A percentile compares a stretch with the other conserved stretches of the same genome.
Conservation (phyloP, 257 asterid species). For the Verbascum thapsus region DNA sequence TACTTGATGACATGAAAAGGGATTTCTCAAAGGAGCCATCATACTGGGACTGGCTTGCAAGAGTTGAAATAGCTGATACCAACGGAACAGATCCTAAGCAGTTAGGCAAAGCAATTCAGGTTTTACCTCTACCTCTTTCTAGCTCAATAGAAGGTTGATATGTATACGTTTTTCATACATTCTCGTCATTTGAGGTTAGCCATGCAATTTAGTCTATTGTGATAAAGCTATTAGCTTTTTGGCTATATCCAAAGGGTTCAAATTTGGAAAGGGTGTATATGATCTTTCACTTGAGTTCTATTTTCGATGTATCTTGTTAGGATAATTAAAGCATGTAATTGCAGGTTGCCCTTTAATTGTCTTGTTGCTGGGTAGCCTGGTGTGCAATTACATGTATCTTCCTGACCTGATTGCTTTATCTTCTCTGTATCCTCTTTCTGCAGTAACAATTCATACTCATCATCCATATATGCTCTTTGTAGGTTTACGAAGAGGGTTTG, state of each 20-base stretch:
- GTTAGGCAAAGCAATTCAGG: slow-evolving; percentile 67
- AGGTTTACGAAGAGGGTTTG: slow-evolving; percentile 88
- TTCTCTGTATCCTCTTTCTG: not conserved
- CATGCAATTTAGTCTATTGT: no score
- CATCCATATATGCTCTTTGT: slow-evolving; percentile 23
- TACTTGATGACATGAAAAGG: slow-evolving; percentile 65
- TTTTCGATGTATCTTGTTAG: not conserved
- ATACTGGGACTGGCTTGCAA: slow-evolving; percentile 97
- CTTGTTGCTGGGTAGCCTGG: slow-evolving; percentile 9
- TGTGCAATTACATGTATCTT: not conserved
- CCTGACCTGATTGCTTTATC: slow-evolving; percentile 7
- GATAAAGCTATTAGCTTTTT: no score
- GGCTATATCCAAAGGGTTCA: no score
- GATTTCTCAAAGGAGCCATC: slow-evolving; percentile 62
- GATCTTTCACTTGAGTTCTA: not conserved
- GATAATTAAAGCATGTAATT: not conserved
- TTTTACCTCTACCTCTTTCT: slow-evolving; percentile 23
- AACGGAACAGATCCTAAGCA: slow-evolving; percentile 38
- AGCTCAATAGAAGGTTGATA: not conserved
- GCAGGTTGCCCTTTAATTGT: not conserved
- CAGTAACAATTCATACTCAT: slow-evolving; percentile 21
- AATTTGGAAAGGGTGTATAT: slow-evolving; percentile 4
- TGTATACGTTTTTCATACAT: not conserved
- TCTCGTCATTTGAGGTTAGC: not conserved
- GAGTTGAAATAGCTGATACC: slow-evolving; percentile 44